Percentiles rank a stretch among this genome's conserved stretches.
phyloP scores from a whole-genome alignment of 371 early-diverging fungal species.

The Parasitella parasitica region DNA sequence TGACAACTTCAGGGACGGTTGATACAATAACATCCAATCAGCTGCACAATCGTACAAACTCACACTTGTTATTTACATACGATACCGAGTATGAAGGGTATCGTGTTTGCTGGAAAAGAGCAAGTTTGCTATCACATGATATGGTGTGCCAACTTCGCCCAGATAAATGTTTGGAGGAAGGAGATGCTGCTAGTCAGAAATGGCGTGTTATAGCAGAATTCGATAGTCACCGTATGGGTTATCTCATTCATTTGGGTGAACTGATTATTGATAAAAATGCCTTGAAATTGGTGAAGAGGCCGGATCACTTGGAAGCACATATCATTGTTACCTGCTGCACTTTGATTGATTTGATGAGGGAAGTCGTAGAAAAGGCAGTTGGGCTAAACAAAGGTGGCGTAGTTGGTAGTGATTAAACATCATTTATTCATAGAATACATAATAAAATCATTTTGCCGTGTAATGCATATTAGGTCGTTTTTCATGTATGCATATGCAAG shows the following conservation, averaged over 20 bases:
- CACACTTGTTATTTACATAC: constrained; percentile 42
- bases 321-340: constrained; percentile 48
- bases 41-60: constrained; percentile 33
- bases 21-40: constrained; percentile 13
- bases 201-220: constrained; percentile 44
- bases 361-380: constrained; percentile 51
- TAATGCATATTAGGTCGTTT: not conserved
- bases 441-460: not conserved
- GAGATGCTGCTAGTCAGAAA: constrained; percentile 1
- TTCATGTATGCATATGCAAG: not conserved
- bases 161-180: constrained; percentile 4
- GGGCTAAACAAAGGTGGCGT: constrained; percentile 47
- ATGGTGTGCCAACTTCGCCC: constrained; percentile 33
- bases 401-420: constrained; percentile 37
- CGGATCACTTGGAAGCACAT: constrained; percentile 34
- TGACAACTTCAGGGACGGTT: not conserved
- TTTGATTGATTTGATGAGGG: constrained; percentile 49
- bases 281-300: constrained; percentile 25
- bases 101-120: constrained; percentile 41
- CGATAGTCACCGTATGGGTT: constrained; percentile 51
- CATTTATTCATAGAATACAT: not conserved
- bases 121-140: constrained; percentile 45
- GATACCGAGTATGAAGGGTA: constrained; percentile 35
- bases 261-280: constrained; percentile 35
- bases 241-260: constrained; percentile 39